These are phyloP conservation scores for Starmerella khaoyaiensis DNA, from an alignment of 805 yeast genomes.

Conservation along the genomic window DNA sequence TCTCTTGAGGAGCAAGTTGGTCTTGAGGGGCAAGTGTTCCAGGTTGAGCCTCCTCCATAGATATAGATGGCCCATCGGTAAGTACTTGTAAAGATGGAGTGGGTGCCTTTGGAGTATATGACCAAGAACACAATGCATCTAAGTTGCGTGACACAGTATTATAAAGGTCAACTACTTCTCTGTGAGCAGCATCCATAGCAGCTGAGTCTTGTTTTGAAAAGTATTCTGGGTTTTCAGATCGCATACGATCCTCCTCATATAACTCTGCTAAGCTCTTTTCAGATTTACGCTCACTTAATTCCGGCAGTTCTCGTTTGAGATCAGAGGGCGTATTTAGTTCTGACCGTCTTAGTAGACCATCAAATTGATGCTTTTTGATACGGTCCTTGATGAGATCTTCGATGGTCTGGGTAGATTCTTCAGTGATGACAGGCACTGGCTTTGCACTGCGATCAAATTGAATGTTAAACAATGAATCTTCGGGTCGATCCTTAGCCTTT, in stretches of 20 bases:
- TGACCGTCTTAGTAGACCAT: constrained; percentile 62
- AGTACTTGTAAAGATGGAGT: constrained; percentile 68
- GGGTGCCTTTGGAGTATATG: constrained; percentile 82
- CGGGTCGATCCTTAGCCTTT: constrained; percentile 63
- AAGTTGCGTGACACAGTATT: constrained; percentile 52
- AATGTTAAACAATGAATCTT: constrained; percentile 66
- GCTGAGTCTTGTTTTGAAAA: constrained; percentile 41
- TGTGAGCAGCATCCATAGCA: constrained; percentile 58
- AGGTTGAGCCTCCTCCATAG: constrained; percentile 97
- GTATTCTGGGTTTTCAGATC: constrained; percentile 30
- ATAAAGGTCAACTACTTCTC: constrained; percentile 59
- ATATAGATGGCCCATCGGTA: constrained; percentile 66
- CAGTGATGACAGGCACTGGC: constrained; percentile 91
- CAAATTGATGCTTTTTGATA: constrained; percentile 60
- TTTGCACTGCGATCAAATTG: constrained; percentile 89
- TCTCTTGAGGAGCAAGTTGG: constrained; percentile 88
- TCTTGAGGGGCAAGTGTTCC: constrained; percentile 58
- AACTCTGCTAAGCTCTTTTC: constrained; percentile 78
- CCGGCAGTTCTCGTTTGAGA: constrained; percentile 33
- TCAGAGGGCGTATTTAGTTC: constrained; percentile 29
- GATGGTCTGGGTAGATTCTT: constrained; percentile 69
- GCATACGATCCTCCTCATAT: constrained; percentile 68
- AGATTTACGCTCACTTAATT: constrained; percentile 71
- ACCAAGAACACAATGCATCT: constrained; percentile 88
- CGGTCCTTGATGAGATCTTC: constrained; percentile 84